Base-by-base conservation (phyloP, 2,329 filamentous ascomycete genomes). In the Phialemoniopsis sp. region DNA sequence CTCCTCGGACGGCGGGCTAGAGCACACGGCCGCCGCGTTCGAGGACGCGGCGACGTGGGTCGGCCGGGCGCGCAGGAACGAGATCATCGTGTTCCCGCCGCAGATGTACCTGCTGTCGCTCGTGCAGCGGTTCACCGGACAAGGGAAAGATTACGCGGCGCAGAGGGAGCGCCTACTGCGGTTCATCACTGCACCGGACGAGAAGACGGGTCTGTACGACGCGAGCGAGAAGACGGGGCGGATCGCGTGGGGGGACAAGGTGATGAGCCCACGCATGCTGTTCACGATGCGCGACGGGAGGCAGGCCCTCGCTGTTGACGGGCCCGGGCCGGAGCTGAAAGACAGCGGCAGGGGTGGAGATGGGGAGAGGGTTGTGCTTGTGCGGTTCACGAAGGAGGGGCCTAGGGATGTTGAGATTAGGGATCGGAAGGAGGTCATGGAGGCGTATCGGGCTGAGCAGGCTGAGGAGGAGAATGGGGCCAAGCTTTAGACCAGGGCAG, bases 31-130 rank as follows among this genome's bases (percentile, higher is more conserved):
- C 5, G 89, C 91, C 0, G 73, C 76, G 21, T 97, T 95, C 57
- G 78, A 88, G 31, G 73, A 81, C 3, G 78, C 86, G 0, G 62
- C 4, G 69, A 72, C 15, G 33, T 96, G 90, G 85, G 67, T 95
- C 15, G 61, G 66, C 5, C 72, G 77, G 36, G 84, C 86, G 4
- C 64, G 70, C 3, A 58, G 59, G 3, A 82, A 81, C 19, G 73
- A 86, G 30, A 81, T 96, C 44, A 86, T 94, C 42, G 67, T 98
- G 5, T 96, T 94, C 56, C 93, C 93, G 4, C 93, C 93, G 1
- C 93, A 97, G 56, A 85, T 83, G 56, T 89, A 86, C 60, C 73
- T 93, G 4, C 69, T 89, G 10, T 64, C 72, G 28, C 62, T 86
- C 0, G 60, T 87, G 3, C 59, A 73, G 1, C 64, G 63, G 3